A percentile compares a stretch with the other conserved stretches of the same genome.
Conservation (phyloP, 306 rosid genomes). For the Sophora flavescens region DNA sequence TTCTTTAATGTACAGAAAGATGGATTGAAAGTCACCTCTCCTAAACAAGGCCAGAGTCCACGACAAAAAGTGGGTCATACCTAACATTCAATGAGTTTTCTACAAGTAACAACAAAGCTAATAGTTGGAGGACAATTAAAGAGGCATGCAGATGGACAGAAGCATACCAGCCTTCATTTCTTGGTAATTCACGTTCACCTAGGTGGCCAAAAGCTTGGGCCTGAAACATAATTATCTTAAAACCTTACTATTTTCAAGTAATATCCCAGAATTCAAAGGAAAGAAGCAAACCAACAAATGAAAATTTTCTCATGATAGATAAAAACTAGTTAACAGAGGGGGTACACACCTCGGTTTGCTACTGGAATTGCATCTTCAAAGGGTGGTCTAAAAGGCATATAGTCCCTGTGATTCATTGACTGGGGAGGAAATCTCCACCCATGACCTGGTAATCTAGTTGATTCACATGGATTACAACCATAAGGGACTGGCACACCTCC, state of each 20-base stretch:
- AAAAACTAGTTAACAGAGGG: slow-evolving; percentile 19
- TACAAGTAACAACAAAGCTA: slow-evolving; percentile 23
- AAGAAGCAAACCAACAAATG: slow-evolving; percentile 6
- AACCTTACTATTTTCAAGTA: slow-evolving; percentile 17
- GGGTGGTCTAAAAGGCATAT: slow-evolving; percentile 71
- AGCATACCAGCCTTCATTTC: slow-evolving; percentile 51
- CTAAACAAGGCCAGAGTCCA: slow-evolving; percentile 58
- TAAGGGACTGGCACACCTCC: slow-evolving; percentile 64
- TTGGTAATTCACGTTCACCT: slow-evolving; percentile 58
- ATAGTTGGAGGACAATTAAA: neutral
- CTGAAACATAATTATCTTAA: slow-evolving; percentile 62
- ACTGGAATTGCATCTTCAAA: slow-evolving; percentile 82
- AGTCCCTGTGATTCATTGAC: slow-evolving; percentile 66
- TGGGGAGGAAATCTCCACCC: slow-evolving; percentile 86
- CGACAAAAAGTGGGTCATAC: slow-evolving; percentile 55
- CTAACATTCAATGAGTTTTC: slow-evolving; percentile 42
- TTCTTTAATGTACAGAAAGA: slow-evolving; percentile 54
- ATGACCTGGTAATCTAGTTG: slow-evolving; percentile 69
- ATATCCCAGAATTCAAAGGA: slow-evolving; percentile 25
- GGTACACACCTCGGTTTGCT: slow-evolving; percentile 67
- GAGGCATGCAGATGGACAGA: slow-evolving; percentile 27
- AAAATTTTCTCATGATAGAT: neutral
- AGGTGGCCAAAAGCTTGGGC: slow-evolving; percentile 89
- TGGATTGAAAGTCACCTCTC: slow-evolving; percentile 44
- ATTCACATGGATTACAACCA: slow-evolving; percentile 81